Base-by-base conservation (phyloP, 805 yeast species). In the Pichia sporocuriosa region DNA sequence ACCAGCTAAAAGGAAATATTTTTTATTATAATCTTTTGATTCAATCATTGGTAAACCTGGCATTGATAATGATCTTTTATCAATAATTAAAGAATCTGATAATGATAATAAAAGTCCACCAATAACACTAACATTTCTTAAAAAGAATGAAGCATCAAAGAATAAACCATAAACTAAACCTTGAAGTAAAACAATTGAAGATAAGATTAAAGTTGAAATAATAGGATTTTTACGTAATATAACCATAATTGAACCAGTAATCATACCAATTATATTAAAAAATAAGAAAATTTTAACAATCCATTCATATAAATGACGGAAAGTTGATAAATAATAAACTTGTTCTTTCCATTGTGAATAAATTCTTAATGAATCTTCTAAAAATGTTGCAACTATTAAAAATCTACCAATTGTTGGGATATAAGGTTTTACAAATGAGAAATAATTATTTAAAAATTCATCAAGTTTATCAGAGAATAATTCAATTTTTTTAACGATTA, bases 41-140 rank as follows among this genome's bases (percentile, higher is more conserved):
- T 82, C 74, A 61, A 81, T 66, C 76, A 77, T 74, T 37, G 89
- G 89, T 53, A 83, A 68, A 3, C 90, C 93, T 4, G 93, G 86
- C 73, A 82, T 70, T 29, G 75, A 62, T 58, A 72, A 74, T 46
- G 70, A 69, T 66, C 83, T 73, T 65, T 72, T 81, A 66, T 75
- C 87, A 49, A 85, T 78, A 22, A 85, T 89, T 52, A 89, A 72
- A 8, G 90, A 79, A 60, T 90, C 97, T 42, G 90, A 78, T 45
- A 87, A 76, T 6, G 90, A 95, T 55, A 90, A 76, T 52, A 90
- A 67, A 48, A 90, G 72, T 6, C 97, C 97, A 35, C 98, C 98
- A 50, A 87, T 81, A 38, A 90, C 90, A 19, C 94, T 82, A 51
- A 89, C 69, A 60, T 87, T 88, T 67, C 97, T 79, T 56, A 87